Conservation (phyloP, 2,329 filamentous ascomycete species). For the Colletotrichum chrysophilum region DNA sequence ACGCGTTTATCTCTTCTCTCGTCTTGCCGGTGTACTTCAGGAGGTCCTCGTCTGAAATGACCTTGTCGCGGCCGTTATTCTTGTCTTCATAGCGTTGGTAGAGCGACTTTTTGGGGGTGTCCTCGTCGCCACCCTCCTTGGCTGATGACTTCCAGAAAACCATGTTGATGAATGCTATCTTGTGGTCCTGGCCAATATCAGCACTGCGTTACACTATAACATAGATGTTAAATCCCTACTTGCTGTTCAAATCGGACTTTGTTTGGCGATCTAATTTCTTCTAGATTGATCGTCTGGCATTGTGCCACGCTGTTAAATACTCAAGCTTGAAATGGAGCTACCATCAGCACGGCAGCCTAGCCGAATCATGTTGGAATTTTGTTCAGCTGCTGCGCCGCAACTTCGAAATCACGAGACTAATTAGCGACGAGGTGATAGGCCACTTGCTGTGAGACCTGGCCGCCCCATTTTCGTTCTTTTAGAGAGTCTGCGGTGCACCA, state of each 20-base stretch:
- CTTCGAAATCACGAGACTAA: not conserved
- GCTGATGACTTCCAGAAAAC: not conserved
- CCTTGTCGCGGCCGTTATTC: conserved; percentile 29
- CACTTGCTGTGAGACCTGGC: not conserved
- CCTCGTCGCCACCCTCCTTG: not conserved
- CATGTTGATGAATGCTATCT: not conserved
- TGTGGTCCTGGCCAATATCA: not conserved
- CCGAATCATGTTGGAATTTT: not conserved
- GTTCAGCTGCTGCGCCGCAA: not conserved
- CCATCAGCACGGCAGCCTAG: not conserved
- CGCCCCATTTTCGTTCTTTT: not conserved
- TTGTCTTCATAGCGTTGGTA: conserved; percentile 36
- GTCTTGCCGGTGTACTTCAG: conserved; percentile 46
- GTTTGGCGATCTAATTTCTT: not conserved
- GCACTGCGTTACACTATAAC: not conserved
- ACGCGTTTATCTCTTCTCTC: conserved; percentile 33
- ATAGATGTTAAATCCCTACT: not conserved
- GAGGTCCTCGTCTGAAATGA: conserved; percentile 43
- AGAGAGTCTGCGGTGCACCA: not conserved
- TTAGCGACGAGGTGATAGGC: fast-evolving
- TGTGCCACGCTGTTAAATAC: not conserved
- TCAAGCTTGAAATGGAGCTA: not conserved
- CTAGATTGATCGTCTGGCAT: not conserved
- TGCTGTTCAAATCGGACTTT: not conserved
- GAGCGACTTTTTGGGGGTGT: conserved; percentile 30